These are phyloP conservation scores for Penicillium nordicum DNA, from an alignment of 2,329 filamentous ascomycete species.

Conservation along the genomic window DNA sequence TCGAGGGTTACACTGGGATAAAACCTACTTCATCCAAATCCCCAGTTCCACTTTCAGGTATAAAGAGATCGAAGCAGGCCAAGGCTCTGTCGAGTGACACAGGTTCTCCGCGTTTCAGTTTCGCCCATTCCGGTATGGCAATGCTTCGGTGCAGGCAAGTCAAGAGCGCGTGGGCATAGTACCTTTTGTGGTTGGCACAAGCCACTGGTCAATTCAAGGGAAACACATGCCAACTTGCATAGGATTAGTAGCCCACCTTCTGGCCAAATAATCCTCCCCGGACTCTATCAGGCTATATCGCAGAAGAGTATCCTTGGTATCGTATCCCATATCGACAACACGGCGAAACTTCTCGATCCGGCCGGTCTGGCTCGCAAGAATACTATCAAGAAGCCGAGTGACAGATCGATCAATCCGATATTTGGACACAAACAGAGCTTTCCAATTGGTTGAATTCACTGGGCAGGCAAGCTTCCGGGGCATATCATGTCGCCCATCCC, in stretches of 20 bases:
- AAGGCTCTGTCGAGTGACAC: constrained; percentile 69
- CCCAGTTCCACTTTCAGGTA: constrained; percentile 67
- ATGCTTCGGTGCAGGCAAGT: constrained; percentile 76
- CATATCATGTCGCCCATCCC: constrained; percentile 66
- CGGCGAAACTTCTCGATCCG: constrained; percentile 67
- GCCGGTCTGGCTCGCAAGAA: constrained; percentile 67
- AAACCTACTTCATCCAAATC: constrained; percentile 67
- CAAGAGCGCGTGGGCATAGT: constrained; percentile 71
- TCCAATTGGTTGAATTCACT: constrained; percentile 68
- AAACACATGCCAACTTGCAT: background rate
- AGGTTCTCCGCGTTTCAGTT: constrained; percentile 50
- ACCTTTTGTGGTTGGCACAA: constrained; percentile 47
- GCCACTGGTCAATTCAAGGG: constrained; percentile 7
- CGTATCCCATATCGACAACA: constrained; percentile 73
- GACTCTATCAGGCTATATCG: constrained; percentile 60
- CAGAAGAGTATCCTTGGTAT: constrained; percentile 81
- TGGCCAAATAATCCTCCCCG: constrained; percentile 71
- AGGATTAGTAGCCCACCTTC: constrained; percentile 46
- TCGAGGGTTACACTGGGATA: background rate
- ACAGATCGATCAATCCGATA: constrained; percentile 53
- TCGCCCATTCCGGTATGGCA: constrained; percentile 74
- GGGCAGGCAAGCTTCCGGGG: constrained; percentile 52
- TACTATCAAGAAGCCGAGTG: constrained; percentile 58
- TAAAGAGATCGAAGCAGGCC: constrained; percentile 85
- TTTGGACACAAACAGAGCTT: constrained; percentile 60